A percentile compares a stretch with the other conserved stretches of the same genome.
Evolutionary conservation across 768 basidiomycete species (phyloP).

Genomic region (Tricholoma hemisulphureum): DNA sequence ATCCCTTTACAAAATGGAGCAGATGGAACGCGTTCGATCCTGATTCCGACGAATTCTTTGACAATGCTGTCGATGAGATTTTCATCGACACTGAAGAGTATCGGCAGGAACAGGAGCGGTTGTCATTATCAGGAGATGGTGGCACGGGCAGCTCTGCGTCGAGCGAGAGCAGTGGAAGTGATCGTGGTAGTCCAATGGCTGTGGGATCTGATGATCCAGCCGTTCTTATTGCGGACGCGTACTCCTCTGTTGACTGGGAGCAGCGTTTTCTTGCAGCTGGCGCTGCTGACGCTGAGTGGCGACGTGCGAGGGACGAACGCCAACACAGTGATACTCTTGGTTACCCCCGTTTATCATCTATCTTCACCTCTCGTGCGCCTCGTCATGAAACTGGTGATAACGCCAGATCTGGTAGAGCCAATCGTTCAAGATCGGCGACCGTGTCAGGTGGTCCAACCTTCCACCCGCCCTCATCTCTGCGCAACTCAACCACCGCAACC

Average conservation of each 20-base stretch:
- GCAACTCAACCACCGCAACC: conserved; percentile 23
- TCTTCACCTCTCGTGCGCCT: conserved; percentile 4
- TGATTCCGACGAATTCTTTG: conserved; percentile 77
- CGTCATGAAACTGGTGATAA: conserved; percentile 11
- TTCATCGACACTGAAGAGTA: conserved; percentile 49
- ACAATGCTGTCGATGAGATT: conserved; percentile 62
- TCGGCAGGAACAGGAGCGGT: conserved; percentile 32
- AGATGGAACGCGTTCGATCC: conserved; percentile 70
- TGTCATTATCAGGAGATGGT: conserved; percentile 26
- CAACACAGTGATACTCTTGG: neutral
- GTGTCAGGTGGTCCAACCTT: conserved; percentile 22
- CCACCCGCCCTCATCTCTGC: conserved; percentile 18
- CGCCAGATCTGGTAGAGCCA: conserved; percentile 4
- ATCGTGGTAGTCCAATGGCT: conserved; percentile 49
- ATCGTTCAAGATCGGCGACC: conserved; percentile 22
- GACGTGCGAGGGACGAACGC: conserved; percentile 5
- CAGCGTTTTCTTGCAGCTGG: conserved; percentile 16
- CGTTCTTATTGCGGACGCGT: conserved; percentile 37
- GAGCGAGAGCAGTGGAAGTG: conserved; percentile 45
- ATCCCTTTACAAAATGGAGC: conserved; percentile 58
- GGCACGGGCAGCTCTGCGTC: conserved; percentile 35
- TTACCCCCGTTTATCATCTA: conserved; percentile 6
- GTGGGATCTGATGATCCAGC: conserved; percentile 42
- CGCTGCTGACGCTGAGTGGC: conserved; percentile 5
- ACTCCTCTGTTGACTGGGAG: conserved; percentile 26